Evolutionary conservation across 495 filamentous ascomycete species (phyloP), one percentile per base, ranked within the genome.

Genomic region (Arthonia radiata): DNA sequence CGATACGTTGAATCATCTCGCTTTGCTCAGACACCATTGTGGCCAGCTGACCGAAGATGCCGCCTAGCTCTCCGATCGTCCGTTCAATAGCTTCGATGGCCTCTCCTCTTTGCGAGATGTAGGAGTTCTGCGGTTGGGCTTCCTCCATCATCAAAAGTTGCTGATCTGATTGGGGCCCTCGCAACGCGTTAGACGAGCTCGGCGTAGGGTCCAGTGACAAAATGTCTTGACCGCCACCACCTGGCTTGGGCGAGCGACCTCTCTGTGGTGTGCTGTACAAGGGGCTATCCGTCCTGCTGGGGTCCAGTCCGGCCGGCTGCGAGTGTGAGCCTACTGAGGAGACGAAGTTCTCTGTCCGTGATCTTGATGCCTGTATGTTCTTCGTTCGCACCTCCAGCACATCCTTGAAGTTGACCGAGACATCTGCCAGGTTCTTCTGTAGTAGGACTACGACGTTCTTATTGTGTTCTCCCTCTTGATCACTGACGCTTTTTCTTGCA

Each of bases 21-120:
- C 75, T 76, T 47, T 97, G 86, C 47, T 94, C 89, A 36, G 71
- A 77, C 23, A 97, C 86, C 89, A 97, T 93, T 42, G 74, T 64
- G 17, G 86, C 81, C n/a, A 97, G 50, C 47, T 97, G 86, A 1
- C 83, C 81, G 39, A 97, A 97, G 17, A 97, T 92, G 2, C 82
- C 76, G 6, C 86, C 86, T 2, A 97, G 57, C 46, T 97, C 86
- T 33, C 58, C 71, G 37, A 97, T 97, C 4, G 86, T 97, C 27
- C 75, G 66, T 48, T 97, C 86, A 29, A 97, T 97, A 6, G 80
- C 74, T 43, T 93, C 86, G 37, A 97, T 94, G 0, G 86, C 86
- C 44, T 94, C 80, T 7, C 82, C 81, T 44, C 86, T 65, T 38
- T 89, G 79, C 21, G 82, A 71, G 33, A 93, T 83, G 40, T 97